Conservation (phyloP, 352 stramenopile species). For the Pythium diclinum region DNA sequence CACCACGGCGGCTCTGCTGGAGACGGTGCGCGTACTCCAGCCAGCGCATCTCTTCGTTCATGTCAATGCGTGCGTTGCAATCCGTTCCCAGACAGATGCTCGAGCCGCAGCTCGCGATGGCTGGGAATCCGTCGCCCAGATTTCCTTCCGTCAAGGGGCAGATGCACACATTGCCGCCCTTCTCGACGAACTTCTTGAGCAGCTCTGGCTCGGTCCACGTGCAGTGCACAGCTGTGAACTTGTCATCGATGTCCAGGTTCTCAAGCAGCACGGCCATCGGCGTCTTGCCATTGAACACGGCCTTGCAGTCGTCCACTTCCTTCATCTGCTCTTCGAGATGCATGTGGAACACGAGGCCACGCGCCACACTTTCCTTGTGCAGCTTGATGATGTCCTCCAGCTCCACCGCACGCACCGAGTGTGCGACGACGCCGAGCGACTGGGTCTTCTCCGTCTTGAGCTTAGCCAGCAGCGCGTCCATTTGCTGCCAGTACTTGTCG, state of each 20-base stretch:
- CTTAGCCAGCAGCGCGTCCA: conserved; percentile 47
- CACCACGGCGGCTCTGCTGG: conserved; percentile 56
- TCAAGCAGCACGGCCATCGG: conserved; percentile 66
- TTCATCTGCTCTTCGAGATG: conserved; percentile 42
- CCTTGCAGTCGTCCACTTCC: conserved; percentile 76
- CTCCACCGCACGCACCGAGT: conserved; percentile 73
- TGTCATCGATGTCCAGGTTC: conserved; percentile 63
- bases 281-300: conserved; percentile 44
- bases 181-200: conserved; percentile 53
- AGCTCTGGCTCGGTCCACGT: conserved; percentile 62
- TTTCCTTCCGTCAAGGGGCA: conserved; percentile 74
- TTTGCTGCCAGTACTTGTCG: conserved; percentile 65
- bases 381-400: conserved; percentile 58
- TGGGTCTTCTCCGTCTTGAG: conserved; percentile 36
- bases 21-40: conserved; percentile 73
- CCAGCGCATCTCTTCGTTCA: conserved; percentile 84
- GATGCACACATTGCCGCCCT: conserved; percentile 72
- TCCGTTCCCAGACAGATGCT: conserved; percentile 70
- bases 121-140: conserved; percentile 65
- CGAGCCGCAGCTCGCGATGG: conserved; percentile 60
- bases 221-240: conserved; percentile 78
- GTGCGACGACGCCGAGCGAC: conserved; percentile 65
- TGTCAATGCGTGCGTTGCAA: conserved; percentile 79
- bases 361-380: conserved; percentile 59
- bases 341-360: conserved; percentile 31